A percentile compares a stretch with the other conserved stretches of the same genome.
phyloP scores from a whole-genome alignment of 1,284 basidiomycete genomes.

The Cryptococcus wingfieldii region DNA sequence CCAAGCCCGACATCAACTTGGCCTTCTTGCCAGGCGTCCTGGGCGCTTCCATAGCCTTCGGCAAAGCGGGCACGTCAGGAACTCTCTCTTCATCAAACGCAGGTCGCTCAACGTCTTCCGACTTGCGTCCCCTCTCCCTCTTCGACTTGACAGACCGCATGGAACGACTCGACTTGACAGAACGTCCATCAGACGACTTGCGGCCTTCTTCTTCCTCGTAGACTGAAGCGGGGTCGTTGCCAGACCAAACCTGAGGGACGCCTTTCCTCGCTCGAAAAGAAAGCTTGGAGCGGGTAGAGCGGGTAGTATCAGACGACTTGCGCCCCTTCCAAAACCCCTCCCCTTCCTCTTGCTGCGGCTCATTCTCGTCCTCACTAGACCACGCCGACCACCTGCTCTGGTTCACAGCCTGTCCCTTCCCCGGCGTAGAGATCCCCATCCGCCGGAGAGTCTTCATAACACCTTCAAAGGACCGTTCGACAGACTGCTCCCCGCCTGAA shows the following conservation, averaged over 20 bases:
- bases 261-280: no score
- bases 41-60: conserved; percentile 8
- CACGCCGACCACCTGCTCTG: conserved; percentile 30
- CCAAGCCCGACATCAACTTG: conserved; percentile 28
- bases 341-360: conserved; percentile 1
- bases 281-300: conserved; percentile 13
- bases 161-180: conserved; percentile 11
- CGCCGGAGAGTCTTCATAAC: conserved; percentile 25
- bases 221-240: no score
- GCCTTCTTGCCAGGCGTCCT: conserved; percentile 24
- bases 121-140: conserved; percentile 14
- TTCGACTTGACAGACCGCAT: conserved; percentile 12
- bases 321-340: conserved; percentile 19
- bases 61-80: conserved; percentile 15
- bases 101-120: conserved; percentile 17
- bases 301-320: conserved; percentile 24
- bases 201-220: no score
- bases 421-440: conserved; percentile 16
- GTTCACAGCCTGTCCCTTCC: background rate
- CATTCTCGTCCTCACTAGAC: conserved; percentile 8
- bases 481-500: conserved; percentile 12
- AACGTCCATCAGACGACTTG: no score
- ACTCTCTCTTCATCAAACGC: conserved; percentile 16
- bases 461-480: conserved; percentile 25
- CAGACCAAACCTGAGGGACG: no score